Evolutionary conservation across 2,329 filamentous ascomycete species (phyloP).

Genomic region (Fusarium coicis): DNA sequence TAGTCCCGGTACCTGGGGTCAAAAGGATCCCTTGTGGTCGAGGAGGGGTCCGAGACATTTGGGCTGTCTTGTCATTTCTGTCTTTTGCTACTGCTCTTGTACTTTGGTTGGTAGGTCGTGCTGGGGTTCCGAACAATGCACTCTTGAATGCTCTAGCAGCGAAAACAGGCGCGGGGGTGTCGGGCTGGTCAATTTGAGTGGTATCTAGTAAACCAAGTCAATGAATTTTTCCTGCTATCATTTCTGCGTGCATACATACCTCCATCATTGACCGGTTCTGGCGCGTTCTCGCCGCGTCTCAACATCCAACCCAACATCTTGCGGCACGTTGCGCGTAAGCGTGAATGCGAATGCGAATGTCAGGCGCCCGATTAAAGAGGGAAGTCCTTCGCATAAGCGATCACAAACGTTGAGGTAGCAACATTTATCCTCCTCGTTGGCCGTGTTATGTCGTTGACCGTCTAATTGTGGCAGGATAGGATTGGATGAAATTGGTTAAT

Average conservation of each 20-base stretch:
- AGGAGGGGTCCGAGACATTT: constrained; percentile 57
- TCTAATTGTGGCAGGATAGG: constrained; percentile 21
- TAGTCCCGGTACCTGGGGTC: constrained; percentile 70
- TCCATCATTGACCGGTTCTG: constrained; percentile 45
- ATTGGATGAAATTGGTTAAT: constrained; percentile 22
- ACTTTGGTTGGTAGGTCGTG: constrained; percentile 50
- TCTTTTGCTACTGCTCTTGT: constrained; percentile 34
- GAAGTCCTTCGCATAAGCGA: constrained; percentile 19
- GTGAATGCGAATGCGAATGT: not conserved
- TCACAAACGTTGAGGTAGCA: constrained; percentile 12
- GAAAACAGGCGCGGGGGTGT: constrained; percentile 74
- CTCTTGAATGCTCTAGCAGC: constrained; percentile 73
- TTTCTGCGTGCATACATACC: constrained; percentile 38
- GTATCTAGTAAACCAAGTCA: constrained; percentile 47
- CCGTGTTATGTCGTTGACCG: constrained; percentile 6
- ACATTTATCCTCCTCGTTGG: constrained; percentile 25
- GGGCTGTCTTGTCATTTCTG: constrained; percentile 39
- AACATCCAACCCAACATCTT: constrained; percentile 71
- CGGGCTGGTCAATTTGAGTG: constrained; percentile 66
- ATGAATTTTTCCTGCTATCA: not conserved
- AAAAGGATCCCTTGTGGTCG: constrained; percentile 69
- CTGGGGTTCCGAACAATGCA: constrained; percentile 71
- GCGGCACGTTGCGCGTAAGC: constrained; percentile 10
- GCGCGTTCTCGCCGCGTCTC: constrained; percentile 56
- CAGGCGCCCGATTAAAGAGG: not conserved